Evolutionary conservation across 2,329 filamentous ascomycete species (phyloP).

Genomic region (Exophiala oligosperma): DNA sequence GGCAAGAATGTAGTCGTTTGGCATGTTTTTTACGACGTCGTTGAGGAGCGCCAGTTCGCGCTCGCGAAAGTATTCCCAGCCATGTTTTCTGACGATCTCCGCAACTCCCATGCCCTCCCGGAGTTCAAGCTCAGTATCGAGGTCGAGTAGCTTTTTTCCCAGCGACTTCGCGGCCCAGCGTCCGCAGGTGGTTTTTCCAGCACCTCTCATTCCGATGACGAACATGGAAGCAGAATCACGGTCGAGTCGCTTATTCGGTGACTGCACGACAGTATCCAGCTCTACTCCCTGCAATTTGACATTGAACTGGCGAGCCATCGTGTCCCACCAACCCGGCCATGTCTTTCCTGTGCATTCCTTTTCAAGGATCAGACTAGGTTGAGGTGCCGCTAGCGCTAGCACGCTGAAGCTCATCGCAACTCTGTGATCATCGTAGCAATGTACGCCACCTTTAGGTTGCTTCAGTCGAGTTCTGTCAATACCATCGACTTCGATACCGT

Average conservation of each 20-base stretch:
- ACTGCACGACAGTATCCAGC: conserved; percentile 38
- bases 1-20: conserved; percentile 78
- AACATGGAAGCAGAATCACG: conserved; percentile 69
- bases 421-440: conserved; percentile 96
- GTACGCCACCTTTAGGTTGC: conserved; percentile 66
- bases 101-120: conserved; percentile 75
- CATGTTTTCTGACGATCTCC: conserved; percentile 73
- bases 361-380: conserved; percentile 76
- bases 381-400: conserved; percentile 69
- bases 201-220: conserved; percentile 95
- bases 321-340: conserved; percentile 99
- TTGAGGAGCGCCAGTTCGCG: conserved; percentile 75
- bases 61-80: conserved; percentile 86
- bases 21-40: conserved; percentile 71
- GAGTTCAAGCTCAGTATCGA: conserved; percentile 83
- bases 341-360: conserved; percentile 95
- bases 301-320: conserved; percentile 73
- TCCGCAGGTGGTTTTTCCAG: conserved; percentile 92
- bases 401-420: conserved; percentile 99
- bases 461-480: conserved; percentile 52
- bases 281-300: conserved; percentile 77
- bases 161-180: conserved; percentile 78
- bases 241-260: conserved; percentile 38
- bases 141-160: conserved; percentile 75
- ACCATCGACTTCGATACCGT: conserved; percentile 76